A percentile compares a stretch with the other conserved stretches of the same genome.
Conservation (phyloP, 2,329 filamentous ascomycete genomes). For the Fusarium sp. region DNA sequence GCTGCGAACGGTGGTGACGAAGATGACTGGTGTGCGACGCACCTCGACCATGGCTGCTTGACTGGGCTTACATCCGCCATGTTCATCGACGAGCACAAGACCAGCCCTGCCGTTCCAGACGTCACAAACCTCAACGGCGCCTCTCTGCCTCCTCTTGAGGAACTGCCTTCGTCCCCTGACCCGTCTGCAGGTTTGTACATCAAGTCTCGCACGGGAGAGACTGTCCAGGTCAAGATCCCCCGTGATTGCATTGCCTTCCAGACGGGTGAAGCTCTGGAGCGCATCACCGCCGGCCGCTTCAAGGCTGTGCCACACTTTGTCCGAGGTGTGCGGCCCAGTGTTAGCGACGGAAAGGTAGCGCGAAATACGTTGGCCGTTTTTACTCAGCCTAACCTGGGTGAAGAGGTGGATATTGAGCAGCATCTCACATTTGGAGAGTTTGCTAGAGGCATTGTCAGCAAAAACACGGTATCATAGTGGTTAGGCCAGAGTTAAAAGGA, state of each 20-base stretch:
- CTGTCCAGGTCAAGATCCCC: conserved; percentile 94
- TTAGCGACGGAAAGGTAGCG: conserved; percentile 70
- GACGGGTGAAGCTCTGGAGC: conserved; percentile 91
- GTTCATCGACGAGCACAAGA: conserved; percentile 86
- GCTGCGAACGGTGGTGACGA: conserved; percentile 65
- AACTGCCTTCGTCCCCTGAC: conserved; percentile 85
- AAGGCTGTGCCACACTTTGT: conserved; percentile 98
- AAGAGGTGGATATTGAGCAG: conserved; percentile 79
- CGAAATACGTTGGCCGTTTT: conserved; percentile 96
- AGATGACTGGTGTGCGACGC: conserved; percentile 95
- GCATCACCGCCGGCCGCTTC: conserved; percentile 92
- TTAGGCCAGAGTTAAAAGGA: neutral
- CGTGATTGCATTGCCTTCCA: conserved; percentile 95
- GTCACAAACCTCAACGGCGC: conserved; percentile 43
- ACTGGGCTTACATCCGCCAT: conserved; percentile 96
- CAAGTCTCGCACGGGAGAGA: conserved; percentile 84
- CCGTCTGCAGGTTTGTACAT: conserved; percentile 93
- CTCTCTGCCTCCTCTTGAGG: conserved; percentile 70
- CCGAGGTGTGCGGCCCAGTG: conserved; percentile 76
- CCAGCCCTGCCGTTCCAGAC: conserved; percentile 55
- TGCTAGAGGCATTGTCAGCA: conserved; percentile 73
- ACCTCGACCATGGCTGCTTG: conserved; percentile 92
- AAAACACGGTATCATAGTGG: conserved; percentile 67
- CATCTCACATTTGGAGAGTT: conserved; percentile 83
- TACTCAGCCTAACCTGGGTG: conserved; percentile 93